Conservation (phyloP, 2,329 filamentous ascomycete genomes). For the Elsinoe fawcettii region DNA sequence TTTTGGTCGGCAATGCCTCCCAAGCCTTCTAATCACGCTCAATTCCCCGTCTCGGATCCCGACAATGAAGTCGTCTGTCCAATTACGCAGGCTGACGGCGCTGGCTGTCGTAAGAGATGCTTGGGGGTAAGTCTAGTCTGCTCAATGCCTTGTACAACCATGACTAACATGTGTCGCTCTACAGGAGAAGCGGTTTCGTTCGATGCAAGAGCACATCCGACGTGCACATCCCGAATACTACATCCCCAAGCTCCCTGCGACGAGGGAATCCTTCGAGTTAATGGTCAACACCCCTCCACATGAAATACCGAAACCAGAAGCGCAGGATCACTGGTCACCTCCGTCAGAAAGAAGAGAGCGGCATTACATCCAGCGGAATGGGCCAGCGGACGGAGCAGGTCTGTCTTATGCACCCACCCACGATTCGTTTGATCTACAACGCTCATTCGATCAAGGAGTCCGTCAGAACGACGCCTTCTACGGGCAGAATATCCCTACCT, state of each 20-base stretch:
- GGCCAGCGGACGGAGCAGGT: conserved; percentile 29
- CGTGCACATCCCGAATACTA: conserved; percentile 95
- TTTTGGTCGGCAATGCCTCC: conserved; percentile 65
- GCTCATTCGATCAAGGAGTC: conserved; percentile 30
- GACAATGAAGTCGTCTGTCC: conserved; percentile 97
- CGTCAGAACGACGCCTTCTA: conserved; percentile 20
- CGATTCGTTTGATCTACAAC: conserved; percentile 26
- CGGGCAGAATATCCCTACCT: conserved; percentile 25
- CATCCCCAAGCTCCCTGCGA: conserved; percentile 94
- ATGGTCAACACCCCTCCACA: conserved; percentile 90
- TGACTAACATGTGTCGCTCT: conserved; percentile 29
- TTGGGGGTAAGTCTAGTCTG: conserved; percentile 70
- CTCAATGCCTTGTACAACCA: conserved; percentile 13
- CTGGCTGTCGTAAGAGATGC: conserved; percentile 93
- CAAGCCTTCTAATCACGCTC: conserved; percentile 61
- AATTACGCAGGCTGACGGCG: conserved; percentile 90
- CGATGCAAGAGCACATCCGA: conserved; percentile 98
- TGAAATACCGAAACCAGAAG: conserved; percentile 51
- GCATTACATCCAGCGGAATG: conserved; percentile 20
- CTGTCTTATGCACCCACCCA: conserved; percentile 27
- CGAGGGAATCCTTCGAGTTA: conserved; percentile 91
- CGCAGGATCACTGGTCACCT: conserved; percentile 28
- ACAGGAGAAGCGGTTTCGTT: conserved; percentile 91
- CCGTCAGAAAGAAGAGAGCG: conserved; percentile 21
- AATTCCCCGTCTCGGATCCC: conserved; percentile 79